Evolutionary conservation across 768 basidiomycete species (phyloP), one percentile per base, ranked within the genome.

Genomic region (Mycena pura): DNA sequence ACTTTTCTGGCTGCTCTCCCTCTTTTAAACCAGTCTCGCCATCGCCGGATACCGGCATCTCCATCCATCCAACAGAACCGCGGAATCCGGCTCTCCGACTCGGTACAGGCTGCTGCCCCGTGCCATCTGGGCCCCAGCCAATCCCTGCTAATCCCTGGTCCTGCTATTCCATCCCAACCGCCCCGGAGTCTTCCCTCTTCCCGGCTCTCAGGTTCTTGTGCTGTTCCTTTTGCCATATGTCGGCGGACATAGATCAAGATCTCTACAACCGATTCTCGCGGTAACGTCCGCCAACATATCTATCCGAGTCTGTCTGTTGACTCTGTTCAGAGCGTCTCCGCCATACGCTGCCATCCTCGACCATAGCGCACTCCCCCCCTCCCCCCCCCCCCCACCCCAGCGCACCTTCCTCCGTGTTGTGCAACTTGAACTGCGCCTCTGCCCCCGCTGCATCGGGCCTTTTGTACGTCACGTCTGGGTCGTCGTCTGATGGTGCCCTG

Each of bases 211-310:
- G 54, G 56, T 50, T 77, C 78, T 77, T 77, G 76, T 82, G 80
- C 73, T 68, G 48, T 64, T 44, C 63, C 60, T 54, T 66, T 68
- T 76, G 74, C 76, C 78, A 76, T n/a, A n/a, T 75, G 73, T 80
- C 82, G 80, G 76, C 79, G 79, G 77, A 79, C 70, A 72, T 79
- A 75, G 76, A 79, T 81, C 71, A 71, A 64, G 10, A 74, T 71
- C 75, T 74, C 67, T 66, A 62, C 49, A 52, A 65, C 68, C 65
- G 65, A 57, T 32, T 50, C 49, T 49, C 10, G 32, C 54, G 49
- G 48, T 24, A 52, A 24, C 14, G 51, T 5, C 60, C 60, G 60
- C 17, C 22, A n/a, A n/a, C n/a, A 40, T 38, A 41, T 41, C 22
- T 14, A 21, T 17, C 25, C 31, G n/a, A n/a, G n/a, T n/a, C n/a